Percentiles rank a stretch among this genome's conserved stretches.
Conservation (phyloP, 805 yeast species). For the Lipomyces kockii region DNA sequence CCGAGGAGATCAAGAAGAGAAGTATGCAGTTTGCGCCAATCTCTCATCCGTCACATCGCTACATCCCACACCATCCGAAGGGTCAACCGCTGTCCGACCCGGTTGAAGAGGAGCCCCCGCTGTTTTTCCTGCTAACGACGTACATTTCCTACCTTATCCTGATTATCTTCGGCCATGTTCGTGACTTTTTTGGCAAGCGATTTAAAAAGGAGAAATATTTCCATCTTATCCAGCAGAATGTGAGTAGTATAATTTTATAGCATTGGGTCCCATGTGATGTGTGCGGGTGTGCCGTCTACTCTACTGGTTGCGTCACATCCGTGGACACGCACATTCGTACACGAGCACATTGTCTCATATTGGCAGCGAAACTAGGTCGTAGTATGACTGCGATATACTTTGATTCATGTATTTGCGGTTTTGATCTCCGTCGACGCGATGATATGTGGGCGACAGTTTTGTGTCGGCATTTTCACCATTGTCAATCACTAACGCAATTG, state of each 20-base stretch:
- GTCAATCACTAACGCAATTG: not conserved
- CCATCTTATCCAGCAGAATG: constrained; percentile 70
- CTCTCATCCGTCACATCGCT: constrained; percentile 31
- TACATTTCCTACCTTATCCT: constrained; percentile 83
- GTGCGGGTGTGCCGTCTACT: not conserved
- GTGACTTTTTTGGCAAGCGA: constrained; percentile 82
- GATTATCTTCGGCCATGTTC: constrained; percentile 85
- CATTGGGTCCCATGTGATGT: not conserved
- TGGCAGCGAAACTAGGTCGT: too few relatives aligned
- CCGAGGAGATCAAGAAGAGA: constrained; percentile 18
- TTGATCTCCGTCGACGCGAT: not conserved
- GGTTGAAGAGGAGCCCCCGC: constrained; percentile 83
- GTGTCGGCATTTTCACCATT: not conserved
- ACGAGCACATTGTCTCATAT: too few relatives aligned
- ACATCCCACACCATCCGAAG: constrained; percentile 29
- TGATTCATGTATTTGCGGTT: not conserved
- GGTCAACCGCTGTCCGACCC: constrained; percentile 45
- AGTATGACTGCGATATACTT: not conserved
- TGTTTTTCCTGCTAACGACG: constrained; percentile 75
- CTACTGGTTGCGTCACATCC: not conserved
- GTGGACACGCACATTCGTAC: too few relatives aligned
- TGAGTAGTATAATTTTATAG: constrained; percentile 7
- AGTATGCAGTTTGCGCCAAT: constrained; percentile 34
- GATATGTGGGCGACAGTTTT: not conserved
- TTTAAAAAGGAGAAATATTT: constrained; percentile 69